Evolutionary conservation across 352 stramenopile genomes (phyloP), one percentile per base, ranked within the genome.

Genomic region (Globisporangium irregulare): DNA sequence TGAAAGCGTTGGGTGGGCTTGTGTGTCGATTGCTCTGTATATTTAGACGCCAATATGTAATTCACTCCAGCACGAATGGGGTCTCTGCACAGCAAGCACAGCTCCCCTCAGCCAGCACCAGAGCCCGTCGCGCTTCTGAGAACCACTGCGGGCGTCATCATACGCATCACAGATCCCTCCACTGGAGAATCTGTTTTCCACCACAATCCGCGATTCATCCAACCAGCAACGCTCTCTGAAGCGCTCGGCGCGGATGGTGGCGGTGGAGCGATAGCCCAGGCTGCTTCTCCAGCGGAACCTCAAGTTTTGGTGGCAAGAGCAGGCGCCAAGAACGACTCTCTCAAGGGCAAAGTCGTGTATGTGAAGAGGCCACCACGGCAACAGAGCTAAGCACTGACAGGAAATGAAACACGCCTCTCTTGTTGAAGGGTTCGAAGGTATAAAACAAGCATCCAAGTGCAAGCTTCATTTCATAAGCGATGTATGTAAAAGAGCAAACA

Each of bases 331-430:
- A 93, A 92, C 43, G n/a, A 70, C 62, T 54, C 64, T 25, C 57
- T 91, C 38, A 81, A 80, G 68, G 66, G 66, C 67, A 93, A 80
- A 46, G 59, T 92, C 51, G 73, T 91, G 46, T 93, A 84, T 65
- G 68, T 92, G 25, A 91, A 87, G 72, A 81, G 77, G 53, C 69
- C 74, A 3, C 62, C 73, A 41, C 57, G 61, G 14, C 66, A 64
- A 41, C 27, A 25, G 25, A 38, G n/a, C 64, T 64, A 54, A 57
- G 27, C 15, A 8, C 20, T 25, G 22, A 12, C 46, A 12, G 24
- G 50, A 25, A 48, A 60, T 2, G n/a, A 29, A 58, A 29, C 12
- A 14, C 25, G 48, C 4, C 15, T 50, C 41, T 51, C 6, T 9
- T 51, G n/a, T 12, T 6, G 43, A 24, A 20, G 6, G 15, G 38